Percentiles rank a stretch among this genome's conserved stretches.
phyloP scores from a whole-genome alignment of 768 basidiomycete species.

The Phlebiopsis flavidoalba region DNA sequence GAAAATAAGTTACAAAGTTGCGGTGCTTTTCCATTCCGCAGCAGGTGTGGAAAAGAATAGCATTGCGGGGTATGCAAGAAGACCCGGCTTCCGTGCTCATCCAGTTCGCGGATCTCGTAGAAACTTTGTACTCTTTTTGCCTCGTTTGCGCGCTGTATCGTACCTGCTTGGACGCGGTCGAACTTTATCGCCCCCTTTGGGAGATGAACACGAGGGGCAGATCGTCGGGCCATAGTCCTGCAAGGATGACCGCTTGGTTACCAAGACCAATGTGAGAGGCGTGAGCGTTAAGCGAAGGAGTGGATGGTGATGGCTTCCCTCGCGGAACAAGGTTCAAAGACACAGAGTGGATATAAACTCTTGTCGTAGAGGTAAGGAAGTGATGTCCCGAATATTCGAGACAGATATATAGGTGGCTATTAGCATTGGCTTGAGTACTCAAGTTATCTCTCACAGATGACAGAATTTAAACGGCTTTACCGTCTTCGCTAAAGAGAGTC shows the following conservation, averaged over 20 bases:
- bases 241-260: constrained; percentile 83
- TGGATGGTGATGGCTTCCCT: constrained; percentile 37
- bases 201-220: constrained; percentile 71
- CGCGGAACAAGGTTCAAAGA: constrained; percentile 65
- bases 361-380: constrained; percentile 62
- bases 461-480: constrained; percentile 31
- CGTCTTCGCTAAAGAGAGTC: constrained; percentile 74
- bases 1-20: constrained; percentile 81
- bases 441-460: too few relatives aligned
- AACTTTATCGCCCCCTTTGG: constrained; percentile 75
- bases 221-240: constrained; percentile 84
- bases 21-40: constrained; percentile 69
- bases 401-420: constrained; percentile 83
- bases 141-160: constrained; percentile 78
- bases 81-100: constrained; percentile 44
- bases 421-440: background rate
- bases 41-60: constrained; percentile 73
- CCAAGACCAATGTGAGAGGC: constrained; percentile 61
- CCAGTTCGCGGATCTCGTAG: constrained; percentile 47
- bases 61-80: constrained; percentile 84
- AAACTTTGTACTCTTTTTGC: constrained; percentile 82
- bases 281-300: constrained; percentile 57
- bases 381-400: constrained; percentile 71
- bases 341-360: constrained; percentile 72
- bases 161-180: constrained; percentile 79